phyloP scores from a whole-genome alignment of 2,329 filamentous ascomycete species.

The Penicillium sp. region DNA sequence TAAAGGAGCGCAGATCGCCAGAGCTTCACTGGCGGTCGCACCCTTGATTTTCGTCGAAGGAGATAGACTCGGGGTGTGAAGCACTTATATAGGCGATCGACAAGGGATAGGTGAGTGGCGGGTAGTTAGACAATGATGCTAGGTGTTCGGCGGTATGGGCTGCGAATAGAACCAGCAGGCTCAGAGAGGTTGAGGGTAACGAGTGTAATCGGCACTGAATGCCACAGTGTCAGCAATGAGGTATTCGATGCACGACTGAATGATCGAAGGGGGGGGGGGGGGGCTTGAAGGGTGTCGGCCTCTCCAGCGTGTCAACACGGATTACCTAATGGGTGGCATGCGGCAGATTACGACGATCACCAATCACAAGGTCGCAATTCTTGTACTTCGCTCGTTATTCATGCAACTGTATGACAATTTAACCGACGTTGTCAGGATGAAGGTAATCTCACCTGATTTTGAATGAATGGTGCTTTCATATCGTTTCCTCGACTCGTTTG shows the following conservation, averaged over 20 bases:
- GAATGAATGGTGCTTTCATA: no score
- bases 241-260: neutral
- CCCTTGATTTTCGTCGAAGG: neutral
- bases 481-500: no score
- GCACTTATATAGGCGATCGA: constrained; percentile 16
- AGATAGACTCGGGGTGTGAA: constrained; percentile 2
- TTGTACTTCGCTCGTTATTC: neutral
- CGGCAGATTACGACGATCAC: neutral
- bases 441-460: neutral
- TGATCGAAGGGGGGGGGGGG: neutral
- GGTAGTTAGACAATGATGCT: constrained; percentile 17
- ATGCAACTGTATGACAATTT: neutral
- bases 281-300: constrained; percentile 3
- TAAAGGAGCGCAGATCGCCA: neutral
- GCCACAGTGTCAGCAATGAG: constrained; percentile 24
- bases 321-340: constrained; percentile 23
- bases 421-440: neutral
- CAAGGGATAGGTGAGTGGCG: constrained; percentile 13
- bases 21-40: neutral
- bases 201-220: constrained; percentile 39
- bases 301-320: constrained; percentile 23
- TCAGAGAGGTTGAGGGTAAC: constrained; percentile 24
- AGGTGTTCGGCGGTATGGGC: constrained; percentile 12
- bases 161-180: neutral
- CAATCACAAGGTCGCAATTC: constrained; percentile 17